These are phyloP conservation scores for Passalora sequoiae DNA, from an alignment of 2,329 filamentous ascomycete genomes.

Conservation along the genomic window DNA sequence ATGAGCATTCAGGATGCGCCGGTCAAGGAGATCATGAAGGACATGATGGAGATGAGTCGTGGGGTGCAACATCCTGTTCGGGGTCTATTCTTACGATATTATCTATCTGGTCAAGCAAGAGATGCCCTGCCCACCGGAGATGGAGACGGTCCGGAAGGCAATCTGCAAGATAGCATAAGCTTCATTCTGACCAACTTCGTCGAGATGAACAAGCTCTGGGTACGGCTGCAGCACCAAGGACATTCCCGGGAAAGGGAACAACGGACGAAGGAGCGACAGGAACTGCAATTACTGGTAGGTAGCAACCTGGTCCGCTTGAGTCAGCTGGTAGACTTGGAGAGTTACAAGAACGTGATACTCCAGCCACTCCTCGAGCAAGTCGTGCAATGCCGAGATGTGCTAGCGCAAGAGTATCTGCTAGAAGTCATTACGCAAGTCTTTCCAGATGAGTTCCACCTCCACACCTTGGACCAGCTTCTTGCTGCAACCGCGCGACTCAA, in stretches of 20 bases:
- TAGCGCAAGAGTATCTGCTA: conserved; percentile 93
- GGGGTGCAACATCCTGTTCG: conserved; percentile 96
- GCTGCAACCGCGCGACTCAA: conserved; percentile 89
- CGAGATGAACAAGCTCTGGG: conserved; percentile 99
- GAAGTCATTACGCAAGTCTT: conserved; percentile 99
- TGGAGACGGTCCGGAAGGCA: conserved; percentile 88
- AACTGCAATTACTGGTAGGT: conserved; percentile 89
- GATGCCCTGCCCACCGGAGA: conserved; percentile 78
- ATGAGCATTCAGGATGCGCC: conserved; percentile 98
- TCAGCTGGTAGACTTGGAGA: conserved; percentile 89
- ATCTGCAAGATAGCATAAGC: conserved; percentile 94
- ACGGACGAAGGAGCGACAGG: conserved; percentile 87
- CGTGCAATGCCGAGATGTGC: conserved; percentile 92
- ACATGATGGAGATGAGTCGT: conserved; percentile 99
- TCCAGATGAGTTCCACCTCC: conserved; percentile 95
- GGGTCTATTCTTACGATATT: conserved; percentile 91
- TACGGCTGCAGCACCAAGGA: conserved; percentile 92
- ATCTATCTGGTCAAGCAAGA: conserved; percentile 87
- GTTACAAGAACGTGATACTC: conserved; percentile 86
- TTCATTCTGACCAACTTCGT: conserved; percentile 98
- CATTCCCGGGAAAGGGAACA: conserved; percentile 92
- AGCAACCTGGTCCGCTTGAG: conserved; percentile 94
- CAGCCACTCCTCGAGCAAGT: conserved; percentile 90
- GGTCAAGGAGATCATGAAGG: conserved; percentile 99
- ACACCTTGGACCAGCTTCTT: conserved; percentile 91